Evolutionary conservation across 208 protist species (phyloP).

Genomic region (Leishmania lainsoni): DNA sequence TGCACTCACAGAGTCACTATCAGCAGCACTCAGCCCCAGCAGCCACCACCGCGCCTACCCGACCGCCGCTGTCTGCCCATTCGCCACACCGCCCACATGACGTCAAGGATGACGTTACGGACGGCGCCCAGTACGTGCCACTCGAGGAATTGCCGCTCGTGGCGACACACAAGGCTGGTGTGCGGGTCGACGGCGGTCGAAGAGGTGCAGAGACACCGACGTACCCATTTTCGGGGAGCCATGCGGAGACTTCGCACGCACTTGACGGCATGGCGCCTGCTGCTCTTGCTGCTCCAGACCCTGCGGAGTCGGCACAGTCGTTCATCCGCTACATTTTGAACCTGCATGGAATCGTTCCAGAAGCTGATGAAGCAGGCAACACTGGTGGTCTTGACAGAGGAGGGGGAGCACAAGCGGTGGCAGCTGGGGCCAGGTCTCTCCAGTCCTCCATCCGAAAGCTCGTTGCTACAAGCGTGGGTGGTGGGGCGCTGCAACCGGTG

Average conservation of each 20-base stretch:
- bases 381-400: neutral
- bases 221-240: neutral
- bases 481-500: neutral
- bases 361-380: neutral
- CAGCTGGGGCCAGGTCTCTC: neutral
- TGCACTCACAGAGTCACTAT: neutral
- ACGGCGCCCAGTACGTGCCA: neutral
- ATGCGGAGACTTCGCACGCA: neutral
- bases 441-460: neutral
- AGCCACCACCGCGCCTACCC: neutral
- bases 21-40: neutral
- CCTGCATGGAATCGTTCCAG: constrained; percentile 14
- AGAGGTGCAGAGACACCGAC: neutral
- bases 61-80: constrained; percentile 2
- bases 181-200: neutral
- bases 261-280: neutral
- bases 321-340: constrained; percentile 13
- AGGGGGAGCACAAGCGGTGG: neutral
- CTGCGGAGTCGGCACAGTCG: constrained; percentile 8
- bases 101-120: neutral
- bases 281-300: neutral
- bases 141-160: constrained; percentile 3
- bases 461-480: neutral
- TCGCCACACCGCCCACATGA: constrained; percentile 1
- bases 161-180: neutral